Percentiles rank a stretch among this genome's conserved stretches.
Evolutionary conservation across 176 grass and related monocot genomes (phyloP).

Genomic region (Carex myosuroides): DNA sequence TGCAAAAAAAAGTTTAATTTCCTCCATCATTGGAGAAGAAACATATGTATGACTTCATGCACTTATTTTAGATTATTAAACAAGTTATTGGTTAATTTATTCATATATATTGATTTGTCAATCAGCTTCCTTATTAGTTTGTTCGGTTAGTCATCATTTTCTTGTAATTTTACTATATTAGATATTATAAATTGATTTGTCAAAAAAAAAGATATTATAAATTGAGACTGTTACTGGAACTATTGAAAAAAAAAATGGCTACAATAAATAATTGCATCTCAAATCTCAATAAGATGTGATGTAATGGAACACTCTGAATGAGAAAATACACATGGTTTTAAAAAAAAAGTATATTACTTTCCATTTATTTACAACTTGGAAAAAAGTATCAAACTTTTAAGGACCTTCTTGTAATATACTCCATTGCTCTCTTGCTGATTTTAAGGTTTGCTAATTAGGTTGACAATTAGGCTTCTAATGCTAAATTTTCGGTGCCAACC

Average conservation of each 20-base stretch:
- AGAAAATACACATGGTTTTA: not conserved
- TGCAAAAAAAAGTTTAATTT: not conserved
- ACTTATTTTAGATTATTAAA: not conserved
- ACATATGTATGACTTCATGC: not conserved
- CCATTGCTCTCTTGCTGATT: not conserved
- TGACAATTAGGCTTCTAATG: slow-evolving; percentile 4
- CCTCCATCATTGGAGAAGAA: not conserved
- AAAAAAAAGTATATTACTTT: not conserved
- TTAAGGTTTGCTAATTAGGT: not conserved
- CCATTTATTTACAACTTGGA: not conserved
- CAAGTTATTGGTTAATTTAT: not conserved
- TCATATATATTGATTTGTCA: not conserved
- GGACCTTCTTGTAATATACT: not conserved
- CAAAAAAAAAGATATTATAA: not conserved
- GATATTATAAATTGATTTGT: not conserved
- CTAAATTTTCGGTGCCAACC: slow-evolving; percentile 12
- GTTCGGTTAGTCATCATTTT: not conserved
- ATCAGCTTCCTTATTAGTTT: not conserved
- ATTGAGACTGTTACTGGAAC: not conserved
- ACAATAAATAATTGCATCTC: not conserved
- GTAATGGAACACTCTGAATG: not conserved
- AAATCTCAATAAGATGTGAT: not conserved
- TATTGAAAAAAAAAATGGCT: not conserved
- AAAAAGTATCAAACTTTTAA: not conserved
- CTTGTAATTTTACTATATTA: not conserved